These are phyloP conservation scores for Aspergillus carlsbadensis DNA, from an alignment of 495 filamentous ascomycete species.

Conservation along the genomic window DNA sequence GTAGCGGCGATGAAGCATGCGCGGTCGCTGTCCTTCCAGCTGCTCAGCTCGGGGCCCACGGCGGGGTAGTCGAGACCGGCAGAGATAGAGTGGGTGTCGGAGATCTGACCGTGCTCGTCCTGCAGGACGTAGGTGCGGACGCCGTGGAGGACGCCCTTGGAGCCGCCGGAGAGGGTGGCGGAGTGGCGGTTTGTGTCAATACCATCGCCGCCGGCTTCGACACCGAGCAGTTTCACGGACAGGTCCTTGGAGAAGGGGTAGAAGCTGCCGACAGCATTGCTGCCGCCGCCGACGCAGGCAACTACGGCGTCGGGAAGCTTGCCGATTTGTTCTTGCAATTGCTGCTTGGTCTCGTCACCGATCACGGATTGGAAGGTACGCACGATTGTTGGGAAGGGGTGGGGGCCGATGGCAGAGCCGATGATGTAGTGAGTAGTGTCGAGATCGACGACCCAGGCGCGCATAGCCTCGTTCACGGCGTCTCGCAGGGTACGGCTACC, in stretches of 20 bases:
- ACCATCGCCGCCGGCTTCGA: slow-evolving; percentile 96
- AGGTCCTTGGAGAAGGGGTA: slow-evolving; percentile 88
- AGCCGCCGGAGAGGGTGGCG: slow-evolving; percentile 82
- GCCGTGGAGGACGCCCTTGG: slow-evolving; percentile 91
- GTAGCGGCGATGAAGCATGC: slow-evolving; percentile 90
- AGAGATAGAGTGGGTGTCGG: slow-evolving; percentile 94
- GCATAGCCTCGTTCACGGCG: slow-evolving; percentile 90
- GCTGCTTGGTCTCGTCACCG: slow-evolving; percentile 86
- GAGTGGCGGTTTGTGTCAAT: slow-evolving; percentile 84
- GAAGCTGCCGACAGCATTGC: slow-evolving; percentile 93
- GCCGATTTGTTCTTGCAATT: slow-evolving; percentile 75
- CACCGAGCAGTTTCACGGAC: slow-evolving; percentile 83
- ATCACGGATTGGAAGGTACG: slow-evolving; percentile 94
- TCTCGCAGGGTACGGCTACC: slow-evolving; percentile 86
- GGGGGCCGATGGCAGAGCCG: slow-evolving; percentile 89
- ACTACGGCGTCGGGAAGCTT: slow-evolving; percentile 95
- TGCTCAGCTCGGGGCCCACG: slow-evolving; percentile 86
- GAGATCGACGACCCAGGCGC: slow-evolving; percentile 83
- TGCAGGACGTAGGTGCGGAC: slow-evolving; percentile 95
- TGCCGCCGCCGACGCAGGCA: slow-evolving; percentile 92
- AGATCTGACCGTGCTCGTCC: slow-evolving; percentile 87
- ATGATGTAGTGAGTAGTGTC: slow-evolving; percentile 96
- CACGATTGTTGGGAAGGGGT: slow-evolving; percentile 95
- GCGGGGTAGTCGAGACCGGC: slow-evolving; percentile 96
- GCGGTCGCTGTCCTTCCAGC: slow-evolving; percentile 86